Evolutionary conservation across 345 rosid species (phyloP).

Genomic region (Combretum micranthum): DNA sequence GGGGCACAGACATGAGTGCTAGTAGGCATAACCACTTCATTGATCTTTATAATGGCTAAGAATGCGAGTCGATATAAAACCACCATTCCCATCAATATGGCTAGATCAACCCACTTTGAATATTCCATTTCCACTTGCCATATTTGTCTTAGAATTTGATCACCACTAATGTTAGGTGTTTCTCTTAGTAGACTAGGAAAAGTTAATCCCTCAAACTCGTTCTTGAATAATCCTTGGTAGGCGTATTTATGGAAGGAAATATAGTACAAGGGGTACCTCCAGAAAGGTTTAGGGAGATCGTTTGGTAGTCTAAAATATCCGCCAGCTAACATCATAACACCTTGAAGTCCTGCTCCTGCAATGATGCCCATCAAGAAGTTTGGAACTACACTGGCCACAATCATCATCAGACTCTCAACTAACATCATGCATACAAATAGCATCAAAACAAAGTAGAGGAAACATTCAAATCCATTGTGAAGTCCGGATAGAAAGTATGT

Average conservation of each 20-base stretch:
- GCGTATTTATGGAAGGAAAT: conserved; percentile 16
- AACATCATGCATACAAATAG: conserved; percentile 6
- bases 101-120: conserved; percentile 19
- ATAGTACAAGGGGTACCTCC: conserved; percentile 15
- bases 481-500: conserved; percentile 8
- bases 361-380: conserved; percentile 6
- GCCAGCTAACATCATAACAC: conserved; percentile 2
- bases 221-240: conserved; percentile 19
- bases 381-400: conserved; percentile 3
- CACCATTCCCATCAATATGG: conserved; percentile 12
- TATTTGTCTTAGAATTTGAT: conserved; percentile 8
- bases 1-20: not conserved
- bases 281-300: conserved; percentile 9
- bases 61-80: conserved; percentile 14
- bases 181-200: conserved; percentile 1
- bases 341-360: conserved; percentile 3
- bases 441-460: not conserved
- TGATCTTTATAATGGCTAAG: conserved; percentile 2
- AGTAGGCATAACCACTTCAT: conserved; percentile 2
- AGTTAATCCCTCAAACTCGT: conserved; percentile 13
- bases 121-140: conserved; percentile 21
- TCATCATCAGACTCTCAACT: conserved; percentile 7
- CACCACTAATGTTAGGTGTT: not conserved
- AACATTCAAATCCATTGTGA: conserved; percentile 3
- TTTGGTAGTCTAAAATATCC: conserved; percentile 5